These are phyloP conservation scores for Ligustrum vulgare DNA, from an alignment of 257 asterid species.

Conservation along the genomic window DNA sequence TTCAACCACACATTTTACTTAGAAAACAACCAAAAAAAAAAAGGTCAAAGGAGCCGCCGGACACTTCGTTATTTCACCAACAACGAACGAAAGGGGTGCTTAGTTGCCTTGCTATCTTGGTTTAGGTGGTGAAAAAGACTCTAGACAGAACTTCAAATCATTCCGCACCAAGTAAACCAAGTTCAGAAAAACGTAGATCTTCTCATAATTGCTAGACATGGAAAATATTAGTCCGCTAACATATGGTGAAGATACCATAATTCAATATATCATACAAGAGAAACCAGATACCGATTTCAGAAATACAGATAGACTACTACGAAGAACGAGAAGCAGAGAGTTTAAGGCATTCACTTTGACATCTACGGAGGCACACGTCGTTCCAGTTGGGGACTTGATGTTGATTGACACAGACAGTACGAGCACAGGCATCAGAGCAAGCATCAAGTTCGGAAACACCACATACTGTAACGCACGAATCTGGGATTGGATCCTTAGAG, in stretches of 20 bases:
- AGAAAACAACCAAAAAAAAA: no score
- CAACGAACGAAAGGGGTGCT: neutral
- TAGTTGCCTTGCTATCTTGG: neutral
- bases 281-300: neutral
- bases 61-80: neutral
- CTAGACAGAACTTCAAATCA: neutral
- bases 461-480: constrained; percentile 89
- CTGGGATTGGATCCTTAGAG: constrained; percentile 93
- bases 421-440: constrained; percentile 95
- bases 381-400: constrained; percentile 98
- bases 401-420: constrained; percentile 88
- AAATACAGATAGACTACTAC: constrained; percentile 12
- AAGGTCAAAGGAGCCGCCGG: no score
- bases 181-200: neutral
- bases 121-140: neutral
- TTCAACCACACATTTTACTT: no score
- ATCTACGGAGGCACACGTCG: constrained; percentile 84
- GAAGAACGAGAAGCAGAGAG: constrained; percentile 57
- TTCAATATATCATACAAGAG: neutral
- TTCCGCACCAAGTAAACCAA: neutral
- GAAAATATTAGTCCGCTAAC: neutral
- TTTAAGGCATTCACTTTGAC: constrained; percentile 91
- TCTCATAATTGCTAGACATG: neutral
- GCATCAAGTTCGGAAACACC: constrained; percentile 97
- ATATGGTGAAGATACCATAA: neutral